A percentile compares a stretch with the other conserved stretches of the same genome.
These are phyloP conservation scores for Xylaria grammica DNA, from an alignment of 495 filamentous ascomycete genomes.

Conservation along the genomic window DNA sequence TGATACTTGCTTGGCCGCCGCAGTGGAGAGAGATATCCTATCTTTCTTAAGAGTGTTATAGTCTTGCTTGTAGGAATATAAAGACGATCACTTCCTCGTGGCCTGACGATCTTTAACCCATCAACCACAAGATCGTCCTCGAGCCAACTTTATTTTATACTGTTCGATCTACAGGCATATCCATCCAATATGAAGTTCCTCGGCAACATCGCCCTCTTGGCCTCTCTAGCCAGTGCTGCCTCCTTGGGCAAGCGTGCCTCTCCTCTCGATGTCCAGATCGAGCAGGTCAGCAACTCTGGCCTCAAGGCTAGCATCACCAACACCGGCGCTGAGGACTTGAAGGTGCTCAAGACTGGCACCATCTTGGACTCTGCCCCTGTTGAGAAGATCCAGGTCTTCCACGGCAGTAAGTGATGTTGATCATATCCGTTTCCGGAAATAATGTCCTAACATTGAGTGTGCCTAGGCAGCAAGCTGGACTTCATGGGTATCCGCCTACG, in stretches of 20 bases:
- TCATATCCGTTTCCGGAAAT: neutral
- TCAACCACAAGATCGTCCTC: conserved; percentile 22
- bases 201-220: conserved; percentile 44
- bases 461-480: conserved; percentile 52
- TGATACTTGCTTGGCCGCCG: conserved; percentile 7
- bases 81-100: conserved; percentile 17
- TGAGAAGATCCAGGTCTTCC: conserved; percentile 64
- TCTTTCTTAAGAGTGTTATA: neutral
- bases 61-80: conserved; percentile 9
- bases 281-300: conserved; percentile 57
- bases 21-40: conserved; percentile 12
- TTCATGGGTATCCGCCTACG: conserved; percentile 65
- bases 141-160: neutral
- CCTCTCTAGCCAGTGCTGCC: conserved; percentile 50
- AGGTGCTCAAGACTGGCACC: conserved; percentile 66
- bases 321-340: conserved; percentile 58
- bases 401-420: conserved; percentile 47
- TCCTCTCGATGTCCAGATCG: conserved; percentile 58
- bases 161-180: neutral
- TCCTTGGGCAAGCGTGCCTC: conserved; percentile 48
- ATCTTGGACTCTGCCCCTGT: conserved; percentile 63
- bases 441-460: neutral
- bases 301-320: conserved; percentile 68
- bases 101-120: conserved; percentile 15
- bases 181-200: conserved; percentile 46